Evolutionary conservation across 352 stramenopile species (phyloP).

Genomic region (Bremia lactucae): DNA sequence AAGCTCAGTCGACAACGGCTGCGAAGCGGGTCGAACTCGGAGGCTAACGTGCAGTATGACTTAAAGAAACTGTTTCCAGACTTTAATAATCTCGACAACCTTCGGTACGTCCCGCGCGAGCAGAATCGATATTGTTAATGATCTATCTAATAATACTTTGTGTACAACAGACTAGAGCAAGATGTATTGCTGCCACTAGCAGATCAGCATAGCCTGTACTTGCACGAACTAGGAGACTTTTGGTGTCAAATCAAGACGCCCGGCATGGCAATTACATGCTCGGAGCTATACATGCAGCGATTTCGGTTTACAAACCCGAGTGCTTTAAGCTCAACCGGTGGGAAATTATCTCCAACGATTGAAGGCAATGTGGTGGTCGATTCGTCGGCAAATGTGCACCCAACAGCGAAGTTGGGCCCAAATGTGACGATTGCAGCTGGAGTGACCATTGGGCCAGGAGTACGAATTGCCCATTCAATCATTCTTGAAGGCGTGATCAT

Average conservation of each 20-base stretch:
- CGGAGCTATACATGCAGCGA: constrained; percentile 85
- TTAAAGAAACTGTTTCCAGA: constrained; percentile 83
- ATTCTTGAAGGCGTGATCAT: constrained; percentile 83
- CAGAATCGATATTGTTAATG: too few species aligned
- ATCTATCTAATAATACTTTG: constrained; percentile 4
- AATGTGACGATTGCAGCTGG: constrained; percentile 82
- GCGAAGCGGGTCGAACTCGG: constrained; percentile 57
- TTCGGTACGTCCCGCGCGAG: constrained; percentile 43
- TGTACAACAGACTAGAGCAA: constrained; percentile 58
- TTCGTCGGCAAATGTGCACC: constrained; percentile 63
- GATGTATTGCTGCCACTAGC: constrained; percentile 76
- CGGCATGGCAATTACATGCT: constrained; percentile 84
- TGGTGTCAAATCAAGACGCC: constrained; percentile 88
- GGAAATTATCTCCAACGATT: constrained; percentile 76
- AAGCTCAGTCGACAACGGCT: constrained; percentile 71
- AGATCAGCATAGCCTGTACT: constrained; percentile 56
- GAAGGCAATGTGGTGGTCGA: constrained; percentile 84
- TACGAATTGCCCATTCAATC: constrained; percentile 79
- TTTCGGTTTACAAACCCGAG: constrained; percentile 86
- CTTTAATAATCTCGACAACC: constrained; percentile 78
- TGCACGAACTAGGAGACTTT: constrained; percentile 81
- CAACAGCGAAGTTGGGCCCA: constrained; percentile 76
- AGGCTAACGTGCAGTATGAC: constrained; percentile 64
- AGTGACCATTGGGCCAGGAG: constrained; percentile 71
- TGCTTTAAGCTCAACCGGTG: constrained; percentile 61